Percentiles rank a stretch among this genome's conserved stretches.
Conservation (phyloP, 1,139 yeast genomes). For the Diutina rugosa region DNA sequence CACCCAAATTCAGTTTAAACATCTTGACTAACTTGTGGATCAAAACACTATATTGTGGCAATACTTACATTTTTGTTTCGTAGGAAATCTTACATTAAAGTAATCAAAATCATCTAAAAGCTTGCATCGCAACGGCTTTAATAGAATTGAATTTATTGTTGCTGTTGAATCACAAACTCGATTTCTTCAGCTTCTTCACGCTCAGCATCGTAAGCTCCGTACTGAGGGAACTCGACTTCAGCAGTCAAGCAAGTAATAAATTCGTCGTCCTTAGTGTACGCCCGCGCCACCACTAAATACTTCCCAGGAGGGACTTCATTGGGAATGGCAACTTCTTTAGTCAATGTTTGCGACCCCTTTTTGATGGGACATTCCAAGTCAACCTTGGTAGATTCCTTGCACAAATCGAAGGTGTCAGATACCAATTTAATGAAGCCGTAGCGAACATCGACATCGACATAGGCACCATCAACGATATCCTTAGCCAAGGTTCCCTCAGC, state of each 20-base stretch:
- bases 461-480: conserved; percentile 67
- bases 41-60: too few relatives aligned
- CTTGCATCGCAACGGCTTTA: background rate
- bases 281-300: conserved; percentile 77
- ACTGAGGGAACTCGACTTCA: conserved; percentile 45
- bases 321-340: conserved; percentile 73
- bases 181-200: background rate
- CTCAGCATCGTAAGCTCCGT: background rate
- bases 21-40: too few relatives aligned
- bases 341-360: conserved; percentile 52
- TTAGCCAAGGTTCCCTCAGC: conserved; percentile 55
- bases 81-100: too few relatives aligned
- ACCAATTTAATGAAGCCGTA: conserved; percentile 83
- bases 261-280: conserved; percentile 71
- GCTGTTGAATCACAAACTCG: background rate
- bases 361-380: conserved; percentile 72
- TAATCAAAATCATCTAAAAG: too few relatives aligned
- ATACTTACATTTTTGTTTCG: too few relatives aligned
- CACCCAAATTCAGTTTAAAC: too few relatives aligned
- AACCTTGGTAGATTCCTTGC: conserved; percentile 76
- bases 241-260: conserved; percentile 81
- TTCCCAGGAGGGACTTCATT: conserved; percentile 93
- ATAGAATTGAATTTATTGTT: background rate
- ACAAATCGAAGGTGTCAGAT: conserved; percentile 78
- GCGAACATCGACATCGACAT: conserved; percentile 84